Evolutionary conservation across 768 basidiomycete species (phyloP).

Genomic region (Boletus reticuloceps): DNA sequence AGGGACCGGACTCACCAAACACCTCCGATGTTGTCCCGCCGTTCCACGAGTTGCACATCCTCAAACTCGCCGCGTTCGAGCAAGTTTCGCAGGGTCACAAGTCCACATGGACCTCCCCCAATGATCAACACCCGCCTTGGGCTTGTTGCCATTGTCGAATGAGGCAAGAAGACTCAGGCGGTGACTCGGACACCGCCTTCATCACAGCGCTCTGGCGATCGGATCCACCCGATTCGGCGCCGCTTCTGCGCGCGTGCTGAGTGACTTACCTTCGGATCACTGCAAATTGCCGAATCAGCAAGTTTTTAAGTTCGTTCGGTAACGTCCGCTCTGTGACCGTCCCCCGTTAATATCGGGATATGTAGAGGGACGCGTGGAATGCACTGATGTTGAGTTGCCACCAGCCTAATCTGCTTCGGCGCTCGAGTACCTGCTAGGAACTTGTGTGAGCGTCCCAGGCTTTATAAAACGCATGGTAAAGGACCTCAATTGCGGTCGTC

Average conservation of each 20-base stretch:
- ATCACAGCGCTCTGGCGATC: neutral
- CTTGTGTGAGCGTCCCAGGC: too few species aligned
- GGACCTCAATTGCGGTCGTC: too few species aligned
- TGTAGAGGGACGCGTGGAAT: neutral
- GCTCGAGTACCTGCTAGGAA: too few species aligned
- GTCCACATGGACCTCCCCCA: conserved; percentile 47
- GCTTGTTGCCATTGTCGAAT: neutral
- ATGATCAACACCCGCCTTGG: conserved; percentile 37
- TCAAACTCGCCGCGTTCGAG: conserved; percentile 40
- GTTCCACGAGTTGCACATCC: conserved; percentile 44
- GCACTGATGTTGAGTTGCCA: neutral
- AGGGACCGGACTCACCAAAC: conserved; percentile 39
- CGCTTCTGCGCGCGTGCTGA: too few species aligned
- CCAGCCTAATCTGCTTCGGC: too few species aligned
- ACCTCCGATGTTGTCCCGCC: conserved; percentile 46
- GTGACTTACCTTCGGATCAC: too few species aligned
- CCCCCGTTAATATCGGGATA: neutral
- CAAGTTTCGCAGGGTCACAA: conserved; percentile 50
- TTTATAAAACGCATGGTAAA: too few species aligned
- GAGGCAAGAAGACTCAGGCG: neutral
- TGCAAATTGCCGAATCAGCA: neutral
- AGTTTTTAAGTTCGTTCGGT: too few species aligned
- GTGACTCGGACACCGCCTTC: conserved; percentile 1
- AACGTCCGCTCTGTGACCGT: too few species aligned
- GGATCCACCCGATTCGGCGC: neutral